A percentile compares a stretch with the other conserved stretches of the same genome.
These are phyloP conservation scores for Fusarium sp. DNA, from an alignment of 2,329 filamentous ascomycete genomes.

Conservation along the genomic window DNA sequence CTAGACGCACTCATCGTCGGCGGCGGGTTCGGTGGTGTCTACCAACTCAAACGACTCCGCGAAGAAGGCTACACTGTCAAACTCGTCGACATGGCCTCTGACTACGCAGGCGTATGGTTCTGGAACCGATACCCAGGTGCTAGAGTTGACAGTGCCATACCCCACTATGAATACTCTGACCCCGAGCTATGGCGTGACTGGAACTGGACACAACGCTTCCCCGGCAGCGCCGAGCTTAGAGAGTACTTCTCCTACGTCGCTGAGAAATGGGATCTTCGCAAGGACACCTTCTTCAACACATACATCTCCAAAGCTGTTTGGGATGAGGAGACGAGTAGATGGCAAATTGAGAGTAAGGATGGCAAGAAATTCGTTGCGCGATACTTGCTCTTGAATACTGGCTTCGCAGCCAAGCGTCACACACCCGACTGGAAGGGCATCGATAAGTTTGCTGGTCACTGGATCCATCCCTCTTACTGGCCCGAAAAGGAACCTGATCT, in stretches of 20 bases:
- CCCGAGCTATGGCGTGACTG: neutral
- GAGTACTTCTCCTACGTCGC: neutral
- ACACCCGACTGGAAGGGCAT: neutral
- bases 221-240: neutral
- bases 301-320: conserved; percentile 48
- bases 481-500: neutral
- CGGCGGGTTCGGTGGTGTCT: neutral
- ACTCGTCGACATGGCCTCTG: neutral
- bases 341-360: neutral
- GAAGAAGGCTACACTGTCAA: neutral
- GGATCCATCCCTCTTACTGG: neutral
- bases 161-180: neutral
- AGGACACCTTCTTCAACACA: conserved; percentile 36
- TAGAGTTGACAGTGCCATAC: neutral
- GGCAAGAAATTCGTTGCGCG: neutral
- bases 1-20: neutral
- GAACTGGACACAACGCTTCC: neutral
- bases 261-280: conserved; percentile 1
- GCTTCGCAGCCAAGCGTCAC: neutral
- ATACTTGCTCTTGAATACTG: neutral
- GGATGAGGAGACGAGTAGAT: neutral
- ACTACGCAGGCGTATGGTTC: neutral
- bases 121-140: neutral
- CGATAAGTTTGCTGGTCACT: neutral
- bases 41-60: neutral